These are phyloP conservation scores for Suhomyces kilbournensis DNA, from an alignment of 805 yeast species.

Conservation along the genomic window DNA sequence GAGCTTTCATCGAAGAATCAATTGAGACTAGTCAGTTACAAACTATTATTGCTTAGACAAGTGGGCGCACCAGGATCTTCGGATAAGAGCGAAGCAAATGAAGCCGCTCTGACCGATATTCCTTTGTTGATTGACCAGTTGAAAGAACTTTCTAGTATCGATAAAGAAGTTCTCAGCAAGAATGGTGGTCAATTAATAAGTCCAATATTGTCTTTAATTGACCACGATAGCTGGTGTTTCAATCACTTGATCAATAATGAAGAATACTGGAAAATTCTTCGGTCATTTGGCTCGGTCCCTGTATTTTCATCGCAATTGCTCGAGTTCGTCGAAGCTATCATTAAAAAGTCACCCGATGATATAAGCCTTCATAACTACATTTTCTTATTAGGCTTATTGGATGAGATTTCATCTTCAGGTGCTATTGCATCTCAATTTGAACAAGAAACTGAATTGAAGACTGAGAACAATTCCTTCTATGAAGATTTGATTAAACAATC, in stretches of 20 bases:
- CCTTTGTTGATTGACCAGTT: constrained; percentile 6
- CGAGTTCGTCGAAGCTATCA: constrained; percentile 43
- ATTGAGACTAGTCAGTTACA: constrained; percentile 51
- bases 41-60: constrained; percentile 45
- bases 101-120: not conserved
- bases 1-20: constrained; percentile 29
- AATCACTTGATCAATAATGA: constrained; percentile 32
- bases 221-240: constrained; percentile 45
- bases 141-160: constrained; percentile 20
- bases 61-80: not conserved
- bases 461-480: constrained; percentile 24
- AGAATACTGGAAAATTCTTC: constrained; percentile 53
- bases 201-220: constrained; percentile 50
- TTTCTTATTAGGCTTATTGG: constrained; percentile 66
- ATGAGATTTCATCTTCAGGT: constrained; percentile 78
- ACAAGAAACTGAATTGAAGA: constrained; percentile 53
- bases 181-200: constrained; percentile 44
- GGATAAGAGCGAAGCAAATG: not conserved
- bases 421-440: constrained; percentile 78
- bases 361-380: constrained; percentile 54
- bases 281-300: constrained; percentile 46
- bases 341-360: constrained; percentile 29
- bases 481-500: constrained; percentile 50
- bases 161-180: constrained; percentile 43
- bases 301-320: constrained; percentile 44